Percentiles rank a stretch among this genome's conserved stretches.
phyloP scores from a whole-genome alignment of 2,329 filamentous ascomycete species.

The Aureobasidium sp. region DNA sequence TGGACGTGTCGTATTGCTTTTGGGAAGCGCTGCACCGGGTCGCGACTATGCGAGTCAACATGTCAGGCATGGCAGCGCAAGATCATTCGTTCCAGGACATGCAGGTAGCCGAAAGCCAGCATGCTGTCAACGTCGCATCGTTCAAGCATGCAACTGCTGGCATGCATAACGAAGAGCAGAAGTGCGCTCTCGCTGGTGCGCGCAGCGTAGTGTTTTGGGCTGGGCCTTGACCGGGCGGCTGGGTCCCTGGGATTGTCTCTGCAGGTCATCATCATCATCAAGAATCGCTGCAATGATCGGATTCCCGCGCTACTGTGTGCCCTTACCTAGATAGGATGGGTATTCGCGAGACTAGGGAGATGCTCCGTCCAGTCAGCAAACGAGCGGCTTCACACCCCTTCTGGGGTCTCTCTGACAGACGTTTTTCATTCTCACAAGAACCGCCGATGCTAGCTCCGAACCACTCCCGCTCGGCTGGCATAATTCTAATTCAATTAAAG shows the following conservation, averaged over 20 bases:
- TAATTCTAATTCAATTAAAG: slow-evolving; percentile 13
- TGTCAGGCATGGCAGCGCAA: not conserved
- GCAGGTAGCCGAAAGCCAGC: not conserved
- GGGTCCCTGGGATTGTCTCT: slow-evolving; percentile 9
- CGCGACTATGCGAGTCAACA: not conserved
- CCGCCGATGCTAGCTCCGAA: slow-evolving; percentile 10
- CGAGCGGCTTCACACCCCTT: slow-evolving; percentile 6
- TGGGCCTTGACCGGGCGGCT: slow-evolving; percentile 9
- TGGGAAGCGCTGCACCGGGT: not conserved
- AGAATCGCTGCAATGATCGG: not conserved
- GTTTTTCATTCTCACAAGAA: slow-evolving; percentile 9
- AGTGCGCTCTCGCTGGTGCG: not conserved
- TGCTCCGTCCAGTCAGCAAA: slow-evolving; percentile 12
- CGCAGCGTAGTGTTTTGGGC: not conserved
- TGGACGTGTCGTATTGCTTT: slow-evolving; percentile 9
- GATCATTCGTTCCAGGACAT: not conserved
- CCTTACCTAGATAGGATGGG: slow-evolving; percentile 4
- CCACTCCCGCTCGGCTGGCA: slow-evolving; percentile 12
- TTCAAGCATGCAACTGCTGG: not conserved
- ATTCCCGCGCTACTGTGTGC: slow-evolving; percentile 11
- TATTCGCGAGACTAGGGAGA: slow-evolving; percentile 7
- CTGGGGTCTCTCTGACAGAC: slow-evolving; percentile 11
- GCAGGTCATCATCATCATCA: slow-evolving; percentile 12
- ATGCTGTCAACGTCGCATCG: not conserved
- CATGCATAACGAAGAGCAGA: not conserved